These are phyloP conservation scores for Leishmania lainsoni DNA, from an alignment of 208 protist species.

Conservation along the genomic window DNA sequence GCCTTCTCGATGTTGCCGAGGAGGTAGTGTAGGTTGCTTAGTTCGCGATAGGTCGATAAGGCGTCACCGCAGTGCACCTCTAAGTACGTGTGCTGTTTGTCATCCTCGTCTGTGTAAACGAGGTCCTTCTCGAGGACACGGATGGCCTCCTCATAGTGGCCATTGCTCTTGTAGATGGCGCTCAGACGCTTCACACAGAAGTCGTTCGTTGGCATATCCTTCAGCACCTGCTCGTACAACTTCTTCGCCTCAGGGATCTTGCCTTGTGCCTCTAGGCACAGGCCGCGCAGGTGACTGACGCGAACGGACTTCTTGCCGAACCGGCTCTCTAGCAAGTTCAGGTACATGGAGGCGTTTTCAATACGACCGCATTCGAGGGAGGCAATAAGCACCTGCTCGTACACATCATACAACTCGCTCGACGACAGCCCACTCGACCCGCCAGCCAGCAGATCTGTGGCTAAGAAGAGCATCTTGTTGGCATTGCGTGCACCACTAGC, in stretches of 20 bases:
- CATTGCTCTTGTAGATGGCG: slow-evolving; percentile 77
- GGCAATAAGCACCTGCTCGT: slow-evolving; percentile 83
- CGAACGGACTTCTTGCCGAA: slow-evolving; percentile 76
- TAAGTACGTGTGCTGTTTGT: slow-evolving; percentile 60
- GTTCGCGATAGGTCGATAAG: slow-evolving; percentile 50
- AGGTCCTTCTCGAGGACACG: slow-evolving; percentile 62
- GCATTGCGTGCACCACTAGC: slow-evolving; percentile 52
- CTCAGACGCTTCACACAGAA: slow-evolving; percentile 71
- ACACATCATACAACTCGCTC: slow-evolving; percentile 65
- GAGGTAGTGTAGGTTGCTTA: slow-evolving; percentile 75
- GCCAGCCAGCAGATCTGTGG: slow-evolving; percentile 74
- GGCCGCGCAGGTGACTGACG: slow-evolving; percentile 70
- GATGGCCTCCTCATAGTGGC: slow-evolving; percentile 73
- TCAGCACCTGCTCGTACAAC: slow-evolving; percentile 63
- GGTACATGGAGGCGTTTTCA: slow-evolving; percentile 60
- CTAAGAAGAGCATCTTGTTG: slow-evolving; percentile 72
- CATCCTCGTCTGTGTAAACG: slow-evolving; percentile 76
- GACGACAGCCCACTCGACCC: slow-evolving; percentile 51
- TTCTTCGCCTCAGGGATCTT: slow-evolving; percentile 55
- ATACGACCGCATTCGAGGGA: slow-evolving; percentile 74
- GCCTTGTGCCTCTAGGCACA: slow-evolving; percentile 79
- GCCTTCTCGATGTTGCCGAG: slow-evolving; percentile 50
- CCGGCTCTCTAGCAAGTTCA: slow-evolving; percentile 69
- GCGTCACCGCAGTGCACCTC: slow-evolving; percentile 67
- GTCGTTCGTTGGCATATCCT: slow-evolving; percentile 60